A percentile compares a stretch with the other conserved stretches of the same genome.
Conservation (phyloP, 2,329 filamentous ascomycete genomes). For the Trichoderma cornu-damae region DNA sequence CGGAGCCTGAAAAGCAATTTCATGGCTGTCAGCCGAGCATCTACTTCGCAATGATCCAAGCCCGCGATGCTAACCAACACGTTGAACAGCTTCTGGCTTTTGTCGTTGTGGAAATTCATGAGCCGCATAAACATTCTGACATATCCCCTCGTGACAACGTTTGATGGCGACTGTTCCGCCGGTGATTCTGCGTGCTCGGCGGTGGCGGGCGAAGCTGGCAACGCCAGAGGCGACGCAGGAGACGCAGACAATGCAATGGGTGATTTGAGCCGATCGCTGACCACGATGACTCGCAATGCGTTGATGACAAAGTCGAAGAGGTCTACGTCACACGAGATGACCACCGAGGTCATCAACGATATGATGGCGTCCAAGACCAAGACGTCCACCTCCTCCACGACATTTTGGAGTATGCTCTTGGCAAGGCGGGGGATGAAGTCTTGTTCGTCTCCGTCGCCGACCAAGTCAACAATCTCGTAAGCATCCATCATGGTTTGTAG, state of each 20-base stretch:
- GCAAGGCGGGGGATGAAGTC: conserved; percentile 56
- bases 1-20: conserved; percentile 77
- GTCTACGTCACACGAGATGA: conserved; percentile 51
- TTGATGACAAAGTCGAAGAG: conserved; percentile 57
- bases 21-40: conserved; percentile 68
- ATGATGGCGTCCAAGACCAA: conserved; percentile 60
- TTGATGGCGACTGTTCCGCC: conserved; percentile 52
- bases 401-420: conserved; percentile 54
- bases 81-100: conserved; percentile 59
- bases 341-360: conserved; percentile 59
- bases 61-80: conserved; percentile 60
- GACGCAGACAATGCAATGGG: conserved; percentile 34
- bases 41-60: conserved; percentile 55
- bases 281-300: conserved; percentile 47
- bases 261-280: conserved; percentile 44
- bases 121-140: conserved; percentile 71
- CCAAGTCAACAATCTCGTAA: conserved; percentile 53
- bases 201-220: conserved; percentile 23
- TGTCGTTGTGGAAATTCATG: conserved; percentile 60
- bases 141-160: conserved; percentile 66
- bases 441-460: conserved; percentile 54
- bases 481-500: conserved; percentile 56
- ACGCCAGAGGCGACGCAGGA: conserved; percentile 27
- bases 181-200: conserved; percentile 23
- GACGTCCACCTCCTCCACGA: conserved; percentile 59